Evolutionary conservation across 106 monocot species (phyloP).

Genomic region (Dioscorea zingiberensis): DNA sequence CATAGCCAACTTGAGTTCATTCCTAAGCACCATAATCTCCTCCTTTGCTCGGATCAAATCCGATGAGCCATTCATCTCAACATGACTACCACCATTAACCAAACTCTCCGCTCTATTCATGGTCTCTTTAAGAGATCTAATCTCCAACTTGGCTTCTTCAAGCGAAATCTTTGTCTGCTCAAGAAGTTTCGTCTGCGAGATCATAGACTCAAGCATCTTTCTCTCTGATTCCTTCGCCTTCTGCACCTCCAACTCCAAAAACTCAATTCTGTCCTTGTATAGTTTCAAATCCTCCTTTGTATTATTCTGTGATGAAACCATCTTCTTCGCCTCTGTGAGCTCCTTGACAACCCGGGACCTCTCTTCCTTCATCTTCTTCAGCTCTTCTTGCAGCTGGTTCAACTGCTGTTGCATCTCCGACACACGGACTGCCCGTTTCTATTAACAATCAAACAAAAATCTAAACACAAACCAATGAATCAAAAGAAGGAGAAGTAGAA

Average conservation of each 20-base stretch:
- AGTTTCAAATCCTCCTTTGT: neutral
- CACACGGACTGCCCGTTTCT: slow-evolving; percentile 16
- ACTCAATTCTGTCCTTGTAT: slow-evolving; percentile 9
- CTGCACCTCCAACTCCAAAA: slow-evolving; percentile 48
- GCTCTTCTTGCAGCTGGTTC: slow-evolving; percentile 43
- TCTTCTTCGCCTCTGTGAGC: slow-evolving; percentile 30
- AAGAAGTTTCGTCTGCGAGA: slow-evolving; percentile 62
- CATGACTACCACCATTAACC: slow-evolving; percentile 2
- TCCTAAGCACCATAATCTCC: slow-evolving; percentile 25
- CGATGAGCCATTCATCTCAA: slow-evolving; percentile 5
- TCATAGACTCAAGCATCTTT: slow-evolving; percentile 71
- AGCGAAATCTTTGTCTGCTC: slow-evolving; percentile 74
- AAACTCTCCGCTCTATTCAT: slow-evolving; percentile 4
- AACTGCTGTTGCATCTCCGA: slow-evolving; percentile 36
- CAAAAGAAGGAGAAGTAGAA: neutral
- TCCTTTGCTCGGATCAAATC: slow-evolving; percentile 13
- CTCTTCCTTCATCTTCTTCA: slow-evolving; percentile 49
- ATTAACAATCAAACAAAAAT: slow-evolving; percentile 5
- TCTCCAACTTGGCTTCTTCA: slow-evolving; percentile 78
- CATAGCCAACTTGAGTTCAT: slow-evolving; percentile 28
- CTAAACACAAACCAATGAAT: neutral
- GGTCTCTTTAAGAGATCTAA: slow-evolving; percentile 34
- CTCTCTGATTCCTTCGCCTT: slow-evolving; percentile 70
- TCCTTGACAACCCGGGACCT: slow-evolving; percentile 32
- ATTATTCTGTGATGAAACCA: neutral